A percentile compares a stretch with the other conserved stretches of the same genome.
Evolutionary conservation across 2,329 filamentous ascomycete genomes (phyloP).

Genomic region (Ophiostoma sp.): DNA sequence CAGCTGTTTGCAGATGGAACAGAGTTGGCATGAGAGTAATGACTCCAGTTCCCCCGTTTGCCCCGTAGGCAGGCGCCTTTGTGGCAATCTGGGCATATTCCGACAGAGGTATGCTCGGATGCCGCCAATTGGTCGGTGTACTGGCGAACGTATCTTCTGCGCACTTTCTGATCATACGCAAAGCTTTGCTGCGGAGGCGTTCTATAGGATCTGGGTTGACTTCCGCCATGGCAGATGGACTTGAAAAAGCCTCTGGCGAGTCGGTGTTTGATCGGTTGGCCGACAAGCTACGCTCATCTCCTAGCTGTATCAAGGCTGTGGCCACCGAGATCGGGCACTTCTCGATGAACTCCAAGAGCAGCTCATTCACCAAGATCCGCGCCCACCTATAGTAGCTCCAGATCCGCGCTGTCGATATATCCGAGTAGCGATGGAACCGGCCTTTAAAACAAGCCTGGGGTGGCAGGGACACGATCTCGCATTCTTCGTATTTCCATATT

Average conservation of each 20-base stretch:
- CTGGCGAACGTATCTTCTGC: conserved; percentile 44
- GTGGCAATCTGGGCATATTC: conserved; percentile 34
- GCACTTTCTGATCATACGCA: conserved; percentile 35
- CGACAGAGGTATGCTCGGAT: conserved; percentile 37
- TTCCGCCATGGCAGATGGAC: neutral
- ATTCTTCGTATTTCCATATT: conserved; percentile 37
- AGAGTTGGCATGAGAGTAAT: conserved; percentile 45
- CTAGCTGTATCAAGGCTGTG: conserved; percentile 6
- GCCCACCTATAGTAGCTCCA: conserved; percentile 58
- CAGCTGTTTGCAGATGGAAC: conserved; percentile 45
- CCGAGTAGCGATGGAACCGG: conserved; percentile 50
- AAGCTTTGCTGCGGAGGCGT: conserved; percentile 29
- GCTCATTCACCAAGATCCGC: conserved; percentile 49
- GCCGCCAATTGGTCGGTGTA: conserved; percentile 47
- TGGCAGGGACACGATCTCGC: conserved; percentile 33
- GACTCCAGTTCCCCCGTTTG: conserved; percentile 42
- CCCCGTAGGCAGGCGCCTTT: conserved; percentile 24
- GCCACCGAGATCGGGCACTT: conserved; percentile 33
- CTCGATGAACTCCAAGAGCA: conserved; percentile 40
- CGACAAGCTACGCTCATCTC: neutral
- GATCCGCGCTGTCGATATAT: conserved; percentile 49
- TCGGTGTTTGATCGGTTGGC: too few relatives aligned
- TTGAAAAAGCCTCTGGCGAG: too few relatives aligned
- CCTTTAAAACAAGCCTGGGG: conserved; percentile 44
- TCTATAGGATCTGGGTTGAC: neutral